Base-by-base conservation (phyloP, 2,329 filamentous ascomycete genomes). In the Penicillium rolfsii region DNA sequence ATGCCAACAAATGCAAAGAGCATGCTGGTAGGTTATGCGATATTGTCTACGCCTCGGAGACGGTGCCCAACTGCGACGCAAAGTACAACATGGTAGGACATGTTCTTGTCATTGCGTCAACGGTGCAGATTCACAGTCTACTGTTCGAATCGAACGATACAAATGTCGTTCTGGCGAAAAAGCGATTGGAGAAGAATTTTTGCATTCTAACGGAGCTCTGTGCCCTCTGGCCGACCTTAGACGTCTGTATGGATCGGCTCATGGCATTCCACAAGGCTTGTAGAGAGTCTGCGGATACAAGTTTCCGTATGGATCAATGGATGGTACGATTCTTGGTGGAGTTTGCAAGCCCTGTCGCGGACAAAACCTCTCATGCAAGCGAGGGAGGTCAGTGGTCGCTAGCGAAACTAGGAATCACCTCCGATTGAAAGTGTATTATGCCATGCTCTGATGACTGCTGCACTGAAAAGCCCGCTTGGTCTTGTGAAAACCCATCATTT, bases 81-180 rank as follows among this genome's bases (percentile, higher is more conserved):
- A 73, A 77, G 28, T 82, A 81, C 60, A 76, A 72, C 9, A 78
- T 81, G 71, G 77, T 82, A 0, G 80, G 78, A 0, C 80, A 83
- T 65, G 78, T 82, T 36, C 70, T 81, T 5, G 77, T 82, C 9
- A 78, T 83, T 30, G 74, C 80, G 0, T 83, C 80, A 0, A 81
- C 81, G 0, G 74, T 82, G 0, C 77, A 82, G 52, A 74, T 83
- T 12, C 80, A 83, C 58, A 81, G 72, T 0, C 70, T 83, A 1
- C 73, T 83, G 0, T 82, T 82, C 58, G 71, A 71, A 52, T 68
- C 68, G 1, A 71, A 76, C 22, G 74, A 79, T 22, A 62, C 59
- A 4, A 72, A 80, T 50, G 76, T 81, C 7, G 58, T 64, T 0
- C 64, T 69, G 4, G 77, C 80, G 1, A 73, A 74, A 33, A 61